Evolutionary conservation across 371 early-diverging fungal species (phyloP).

Genomic region (Saksenaea oblongispora): DNA sequence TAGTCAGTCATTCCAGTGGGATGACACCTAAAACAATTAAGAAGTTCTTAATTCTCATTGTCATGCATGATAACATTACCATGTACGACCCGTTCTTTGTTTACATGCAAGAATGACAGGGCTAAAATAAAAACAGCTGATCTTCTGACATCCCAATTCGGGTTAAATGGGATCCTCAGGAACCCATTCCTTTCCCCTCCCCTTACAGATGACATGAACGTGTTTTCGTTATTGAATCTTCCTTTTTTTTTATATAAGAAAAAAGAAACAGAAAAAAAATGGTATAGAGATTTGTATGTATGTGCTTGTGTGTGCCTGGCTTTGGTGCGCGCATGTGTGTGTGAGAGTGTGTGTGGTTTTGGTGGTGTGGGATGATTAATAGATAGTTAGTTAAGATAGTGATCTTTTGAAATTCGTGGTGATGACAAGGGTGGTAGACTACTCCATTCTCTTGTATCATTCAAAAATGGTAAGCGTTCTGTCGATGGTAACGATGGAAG

Average conservation of each 20-base stretch:
- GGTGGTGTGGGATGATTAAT: not conserved
- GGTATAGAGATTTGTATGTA: conserved; percentile 1
- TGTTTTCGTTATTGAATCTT: no score
- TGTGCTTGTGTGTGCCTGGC: not conserved
- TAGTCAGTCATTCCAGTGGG: no score
- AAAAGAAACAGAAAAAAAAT: conserved; percentile 5
- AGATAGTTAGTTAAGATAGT: not conserved
- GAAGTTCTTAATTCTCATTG: no score
- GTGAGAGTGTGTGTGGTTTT: not conserved
- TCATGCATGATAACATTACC: no score
- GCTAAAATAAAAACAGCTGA: no score
- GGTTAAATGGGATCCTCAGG: no score
- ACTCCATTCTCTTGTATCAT: not conserved
- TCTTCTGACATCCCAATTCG: no score
- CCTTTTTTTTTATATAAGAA: not conserved
- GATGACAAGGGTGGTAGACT: not conserved
- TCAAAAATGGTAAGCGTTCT: not conserved
- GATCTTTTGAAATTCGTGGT: not conserved
- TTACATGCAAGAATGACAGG: no score
- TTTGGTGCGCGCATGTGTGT: not conserved
- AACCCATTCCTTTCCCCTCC: no score
- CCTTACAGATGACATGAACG: no score
- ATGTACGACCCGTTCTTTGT: no score
- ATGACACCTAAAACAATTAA: no score
- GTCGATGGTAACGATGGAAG: not conserved